These are phyloP conservation scores for Pleurotus ostreatus DNA, from an alignment of 768 basidiomycete genomes.

Conservation along the genomic window DNA sequence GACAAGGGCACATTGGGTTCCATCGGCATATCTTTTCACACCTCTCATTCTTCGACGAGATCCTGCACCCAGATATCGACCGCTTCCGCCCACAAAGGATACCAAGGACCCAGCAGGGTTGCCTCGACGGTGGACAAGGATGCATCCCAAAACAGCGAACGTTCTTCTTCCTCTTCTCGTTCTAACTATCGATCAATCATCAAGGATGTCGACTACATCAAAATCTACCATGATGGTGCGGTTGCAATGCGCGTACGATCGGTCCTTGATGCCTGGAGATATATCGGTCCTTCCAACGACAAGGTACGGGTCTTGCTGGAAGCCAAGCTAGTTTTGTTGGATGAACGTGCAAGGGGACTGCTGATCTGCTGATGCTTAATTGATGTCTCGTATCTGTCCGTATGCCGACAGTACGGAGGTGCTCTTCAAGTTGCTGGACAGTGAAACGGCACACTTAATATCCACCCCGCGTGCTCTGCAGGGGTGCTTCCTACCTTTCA, in stretches of 20 bases:
- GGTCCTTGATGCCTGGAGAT: constrained; percentile 48
- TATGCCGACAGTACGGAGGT: too few relatives aligned
- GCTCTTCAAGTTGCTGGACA: too few relatives aligned
- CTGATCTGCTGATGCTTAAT: constrained; percentile 29
- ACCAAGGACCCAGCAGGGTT: neutral
- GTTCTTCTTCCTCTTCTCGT: neutral
- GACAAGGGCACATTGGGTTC: constrained; percentile 34
- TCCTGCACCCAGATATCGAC: constrained; percentile 8
- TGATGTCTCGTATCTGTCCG: too few relatives aligned
- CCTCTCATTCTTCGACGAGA: constrained; percentile 17
- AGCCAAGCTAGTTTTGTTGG: constrained; percentile 43
- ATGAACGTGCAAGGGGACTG: constrained; percentile 43
- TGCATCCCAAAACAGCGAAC: too few relatives aligned
- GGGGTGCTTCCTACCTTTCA: too few relatives aligned
- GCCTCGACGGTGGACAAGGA: neutral
- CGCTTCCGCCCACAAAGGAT: neutral
- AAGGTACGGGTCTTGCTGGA: constrained; percentile 46
- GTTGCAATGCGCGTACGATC: constrained; percentile 45
- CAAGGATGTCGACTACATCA: constrained; percentile 44
- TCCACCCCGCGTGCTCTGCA: too few relatives aligned
- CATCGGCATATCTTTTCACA: constrained; percentile 47
- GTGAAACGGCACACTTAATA: too few relatives aligned
- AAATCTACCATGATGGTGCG: constrained; percentile 52
- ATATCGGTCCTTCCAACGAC: constrained; percentile 14
- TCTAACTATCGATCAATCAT: constrained; percentile 12